Evolutionary conservation across 78 protist species (phyloP), one percentile per base, ranked within the genome.

Genomic region (Dictyostelium citrinum): DNA sequence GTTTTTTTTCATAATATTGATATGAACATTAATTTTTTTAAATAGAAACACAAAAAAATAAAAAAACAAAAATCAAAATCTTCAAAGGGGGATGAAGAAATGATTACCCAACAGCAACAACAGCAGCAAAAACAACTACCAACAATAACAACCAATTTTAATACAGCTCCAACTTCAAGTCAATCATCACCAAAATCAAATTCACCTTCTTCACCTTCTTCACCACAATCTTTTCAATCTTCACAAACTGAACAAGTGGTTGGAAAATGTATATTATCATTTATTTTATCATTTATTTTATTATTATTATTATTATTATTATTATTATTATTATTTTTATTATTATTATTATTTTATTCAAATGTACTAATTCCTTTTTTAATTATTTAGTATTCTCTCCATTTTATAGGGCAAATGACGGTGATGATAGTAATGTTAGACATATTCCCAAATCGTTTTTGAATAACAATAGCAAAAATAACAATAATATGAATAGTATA

Each of bases 361-460:
- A 27, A 12, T 12, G 33, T 70, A 29, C 35, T 33, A 31, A 29
- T 14, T 70, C 6, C 6, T 31, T 33, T 70, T 70, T 70, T 16
- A 12, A 16, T 70, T 70, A 3, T 33, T 14, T 70, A 70, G 77
- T 75, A 41, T 75, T 75, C n/a, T 75, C 81, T 22, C 81, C 81
- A 41, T 75, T 75, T 41, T 75, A 75, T 11, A 75, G 81, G 41
- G n/a, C 58, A 8, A 75, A 75, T 43, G 58, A 35, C 10, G 58
- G 81, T 2, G 81, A 41, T 22, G 41, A 75, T 16, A 75, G 29
- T 16, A 75, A 41, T 16, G 27, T 31, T 41, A 39, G n/a, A 22
- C 33, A 41, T 22, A 37, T 39, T 39, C 58, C 49, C n/a, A 33
- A 41, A n/a, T 7, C 61, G n/a, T 72, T 72, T 29, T 7, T 29